Evolutionary conservation across 2,329 filamentous ascomycete genomes (phyloP), one percentile per base, ranked within the genome.

Genomic region (Pseudopyricularia javanii): DNA sequence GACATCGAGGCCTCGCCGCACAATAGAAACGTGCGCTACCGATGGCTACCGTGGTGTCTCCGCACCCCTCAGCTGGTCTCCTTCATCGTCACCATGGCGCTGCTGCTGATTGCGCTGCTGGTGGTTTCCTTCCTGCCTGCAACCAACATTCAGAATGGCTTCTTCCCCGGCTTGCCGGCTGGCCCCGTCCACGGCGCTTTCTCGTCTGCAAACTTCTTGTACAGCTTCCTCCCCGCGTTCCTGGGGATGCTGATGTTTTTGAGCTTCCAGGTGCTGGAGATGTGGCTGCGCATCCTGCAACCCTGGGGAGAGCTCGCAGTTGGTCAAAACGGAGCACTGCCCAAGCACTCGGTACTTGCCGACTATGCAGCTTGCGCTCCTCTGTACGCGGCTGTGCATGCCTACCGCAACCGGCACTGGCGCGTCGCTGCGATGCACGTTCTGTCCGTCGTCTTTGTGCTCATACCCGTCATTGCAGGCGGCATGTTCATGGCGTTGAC

Each of bases 131-230:
- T 95, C 66, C 73, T 91, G 55, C 82, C 85, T 37, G 72, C 75
- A 6, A 82, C 79, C 8, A 76, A 79, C 11, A 74, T 95, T 30
- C 69, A 77, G 35, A 65, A 74, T 7, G 91, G 90, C 8, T 96
- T 95, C 65, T 66, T 75, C 7, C 89, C 91, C 2, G 71, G 75
- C 7, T 70, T 95, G 1, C 70, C 74, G 9, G 81, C 84, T 0
- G 70, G 73, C 3, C 80, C 88, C 1, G 71, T 76, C 3, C 61
- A 68, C 0, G 72, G 72, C 26, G 87, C 85, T 17, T 96, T 94
- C 67, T 94, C 88, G 1, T 74, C 87, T 0, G 88, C 89, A 50
- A 89, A 95, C 67, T 96, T 96, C 68, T 70, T 95, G 50, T 96
- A 90, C 71, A 82, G 79, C 56, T 89, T 91, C 66, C 53, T 91